A percentile compares a stretch with the other conserved stretches of the same genome.
Evolutionary conservation across 768 basidiomycete genomes (phyloP).

Genomic region (Termitomyces eurrhizus): DNA sequence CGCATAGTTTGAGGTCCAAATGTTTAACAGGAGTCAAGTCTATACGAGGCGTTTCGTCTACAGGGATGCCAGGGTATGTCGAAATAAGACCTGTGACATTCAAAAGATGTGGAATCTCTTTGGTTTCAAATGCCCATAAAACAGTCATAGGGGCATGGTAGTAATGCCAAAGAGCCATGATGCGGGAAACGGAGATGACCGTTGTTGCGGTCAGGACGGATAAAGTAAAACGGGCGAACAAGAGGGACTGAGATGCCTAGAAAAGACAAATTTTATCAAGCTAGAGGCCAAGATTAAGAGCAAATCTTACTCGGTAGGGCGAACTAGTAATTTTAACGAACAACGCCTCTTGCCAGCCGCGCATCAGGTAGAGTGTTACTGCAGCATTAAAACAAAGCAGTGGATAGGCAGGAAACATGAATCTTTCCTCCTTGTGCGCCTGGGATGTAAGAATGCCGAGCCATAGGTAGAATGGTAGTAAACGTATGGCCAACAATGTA

Average conservation of each 20-base stretch:
- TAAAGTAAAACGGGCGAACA: constrained; percentile 78
- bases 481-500: constrained; percentile 66
- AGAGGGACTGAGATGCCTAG: constrained; percentile 70
- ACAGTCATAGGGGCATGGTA: constrained; percentile 87
- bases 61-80: constrained; percentile 31
- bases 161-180: constrained; percentile 80
- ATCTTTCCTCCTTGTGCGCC: constrained; percentile 97
- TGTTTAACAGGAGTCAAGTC: constrained; percentile 65
- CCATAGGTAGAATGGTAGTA: constrained; percentile 96
- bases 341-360: constrained; percentile 80
- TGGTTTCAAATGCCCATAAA: constrained; percentile 63
- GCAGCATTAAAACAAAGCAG: constrained; percentile 93
- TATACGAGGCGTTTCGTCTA: constrained; percentile 47
- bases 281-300: neutral
- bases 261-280: neutral
- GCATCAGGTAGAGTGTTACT: constrained; percentile 76
- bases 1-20: constrained; percentile 75
- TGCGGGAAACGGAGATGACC: constrained; percentile 73
- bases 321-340: constrained; percentile 79
- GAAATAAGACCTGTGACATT: constrained; percentile 65
- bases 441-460: constrained; percentile 72
- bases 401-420: constrained; percentile 94
- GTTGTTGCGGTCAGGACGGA: constrained; percentile 62
- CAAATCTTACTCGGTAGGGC: constrained; percentile 68
- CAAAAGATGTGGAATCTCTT: constrained; percentile 80